Evolutionary conservation across 2,329 filamentous ascomycete species (phyloP).

Genomic region (Epichloe aotearoae): DNA sequence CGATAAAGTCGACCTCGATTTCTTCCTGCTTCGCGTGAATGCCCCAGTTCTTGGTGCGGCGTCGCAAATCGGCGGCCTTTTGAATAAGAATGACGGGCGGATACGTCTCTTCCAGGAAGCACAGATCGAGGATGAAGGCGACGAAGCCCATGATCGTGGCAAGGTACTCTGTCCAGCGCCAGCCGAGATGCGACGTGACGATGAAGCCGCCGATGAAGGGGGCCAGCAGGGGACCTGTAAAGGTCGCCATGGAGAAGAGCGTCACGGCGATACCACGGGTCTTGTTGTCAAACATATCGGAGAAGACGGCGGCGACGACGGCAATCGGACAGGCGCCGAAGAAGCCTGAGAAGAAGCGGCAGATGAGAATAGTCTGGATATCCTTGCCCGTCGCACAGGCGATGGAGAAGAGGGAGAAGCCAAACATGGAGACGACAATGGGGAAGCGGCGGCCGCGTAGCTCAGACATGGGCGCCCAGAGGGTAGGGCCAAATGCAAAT

Average conservation of each 20-base stretch:
- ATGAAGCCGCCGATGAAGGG: constrained; percentile 61
- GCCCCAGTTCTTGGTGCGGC: constrained; percentile 54
- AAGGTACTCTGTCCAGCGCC: constrained; percentile 62
- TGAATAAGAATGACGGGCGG: constrained; percentile 50
- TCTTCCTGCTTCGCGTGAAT: constrained; percentile 61
- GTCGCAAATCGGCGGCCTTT: constrained; percentile 48
- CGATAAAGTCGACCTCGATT: constrained; percentile 51
- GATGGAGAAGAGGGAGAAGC: constrained; percentile 57
- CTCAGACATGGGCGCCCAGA: constrained; percentile 65
- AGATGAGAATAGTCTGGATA: constrained; percentile 55
- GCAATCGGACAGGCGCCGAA: constrained; percentile 57
- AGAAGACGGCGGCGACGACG: constrained; percentile 57
- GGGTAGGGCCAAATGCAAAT: constrained; percentile 56
- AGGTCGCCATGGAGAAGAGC: constrained; percentile 37
- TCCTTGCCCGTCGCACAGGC: constrained; percentile 52
- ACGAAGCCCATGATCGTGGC: constrained; percentile 48
- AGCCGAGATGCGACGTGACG: constrained; percentile 46
- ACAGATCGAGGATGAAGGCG: constrained; percentile 43
- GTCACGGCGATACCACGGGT: constrained; percentile 39
- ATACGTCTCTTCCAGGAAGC: constrained; percentile 58
- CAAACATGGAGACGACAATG: constrained; percentile 48
- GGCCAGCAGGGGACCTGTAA: constrained; percentile 52
- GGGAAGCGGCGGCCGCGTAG: constrained; percentile 53
- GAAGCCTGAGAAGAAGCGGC: constrained; percentile 61
- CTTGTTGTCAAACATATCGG: constrained; percentile 56